Base-by-base conservation (phyloP, 2,329 filamentous ascomycete species). In the Xylaria sp. region DNA sequence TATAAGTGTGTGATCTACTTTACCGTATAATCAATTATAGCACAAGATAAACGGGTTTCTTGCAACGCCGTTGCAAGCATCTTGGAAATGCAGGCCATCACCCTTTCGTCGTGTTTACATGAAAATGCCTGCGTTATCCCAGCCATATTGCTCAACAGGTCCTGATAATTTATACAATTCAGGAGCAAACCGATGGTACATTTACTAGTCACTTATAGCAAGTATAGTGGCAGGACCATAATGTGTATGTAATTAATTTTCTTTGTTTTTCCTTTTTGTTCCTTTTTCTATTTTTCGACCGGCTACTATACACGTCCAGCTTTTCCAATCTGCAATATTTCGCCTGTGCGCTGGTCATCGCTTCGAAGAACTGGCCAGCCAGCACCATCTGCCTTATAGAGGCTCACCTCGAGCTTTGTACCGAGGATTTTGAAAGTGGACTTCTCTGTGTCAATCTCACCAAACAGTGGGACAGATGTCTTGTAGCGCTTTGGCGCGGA, bases 291-390 rank as follows among this genome's bases (percentile, higher is more conserved):
- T 23, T 3, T 45, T 45, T 23, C 2, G 23, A 9, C 34, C 25
- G 30, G 2, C 32, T 46, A 32, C 45, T 76, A 86, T 64, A 83
- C 84, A 66, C 86, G 84, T 39, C 91, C 93, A 59, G 96, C 94
- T 72, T 90, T 86, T 15, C 96, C 96, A 71, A 97, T 86, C 81
- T 99, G 96, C 72, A 98, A 89, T 74, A 97, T 97, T 82, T 97
- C 92, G 6, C 87, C 87, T 10, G 85, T 88, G 68, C 81, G 77
- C 64, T 82, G 80, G 73, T 97, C 93, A 75, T 96, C 93, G 67
- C 89, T 91, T 68, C 93, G 87, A 76, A 97, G 81, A 5, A 96
- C 92, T 39, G 94, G 92, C 94, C 94, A 97, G 76, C 93, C 92
- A 48, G 86, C 85, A 12, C 90, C 91, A 74, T 94, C 91, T 2